Evolutionary conservation across 2,329 filamentous ascomycete species (phyloP).

Genomic region (Fusarium nematophilum): DNA sequence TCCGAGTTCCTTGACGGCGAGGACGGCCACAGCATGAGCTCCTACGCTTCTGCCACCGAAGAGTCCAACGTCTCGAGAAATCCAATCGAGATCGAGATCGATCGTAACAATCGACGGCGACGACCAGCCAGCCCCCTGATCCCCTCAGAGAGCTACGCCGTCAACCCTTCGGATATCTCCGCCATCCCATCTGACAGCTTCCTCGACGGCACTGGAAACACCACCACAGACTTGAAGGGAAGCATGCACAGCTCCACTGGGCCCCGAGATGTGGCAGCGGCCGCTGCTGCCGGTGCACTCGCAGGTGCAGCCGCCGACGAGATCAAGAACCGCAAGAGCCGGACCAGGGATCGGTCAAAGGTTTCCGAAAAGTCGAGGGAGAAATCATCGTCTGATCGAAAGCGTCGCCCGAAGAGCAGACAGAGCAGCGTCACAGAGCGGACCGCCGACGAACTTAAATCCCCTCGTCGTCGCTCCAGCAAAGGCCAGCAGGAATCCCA

Average conservation of each 20-base stretch:
- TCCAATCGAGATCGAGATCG: constrained; percentile 91
- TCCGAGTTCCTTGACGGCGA: constrained; percentile 61
- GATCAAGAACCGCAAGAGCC: constrained; percentile 57
- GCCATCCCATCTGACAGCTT: constrained; percentile 73
- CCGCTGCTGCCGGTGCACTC: constrained; percentile 48
- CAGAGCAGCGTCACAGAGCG: constrained; percentile 62
- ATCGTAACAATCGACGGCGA: constrained; percentile 68
- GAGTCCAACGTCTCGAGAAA: constrained; percentile 81
- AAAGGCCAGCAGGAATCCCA: constrained; percentile 64
- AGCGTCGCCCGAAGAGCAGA: constrained; percentile 59
- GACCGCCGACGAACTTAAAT: constrained; percentile 58
- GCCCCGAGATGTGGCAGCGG: constrained; percentile 51
- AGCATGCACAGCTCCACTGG: constrained; percentile 56
- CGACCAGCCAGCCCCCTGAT: constrained; percentile 76
- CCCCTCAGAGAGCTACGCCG: constrained; percentile 70
- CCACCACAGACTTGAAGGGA: constrained; percentile 53
- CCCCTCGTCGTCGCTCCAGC: constrained; percentile 62
- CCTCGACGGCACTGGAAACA: constrained; percentile 66
- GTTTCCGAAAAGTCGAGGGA: constrained; percentile 56
- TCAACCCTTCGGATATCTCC: constrained; percentile 86
- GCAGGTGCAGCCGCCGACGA: constrained; percentile 57
- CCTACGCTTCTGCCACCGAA: constrained; percentile 81
- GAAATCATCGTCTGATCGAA: constrained; percentile 59
- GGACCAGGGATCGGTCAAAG: constrained; percentile 57
- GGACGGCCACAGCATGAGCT: constrained; percentile 75